Percentiles rank a stretch among this genome's conserved stretches.
Conservation (phyloP, 805 yeast species). For the Ogataea kodamae region DNA sequence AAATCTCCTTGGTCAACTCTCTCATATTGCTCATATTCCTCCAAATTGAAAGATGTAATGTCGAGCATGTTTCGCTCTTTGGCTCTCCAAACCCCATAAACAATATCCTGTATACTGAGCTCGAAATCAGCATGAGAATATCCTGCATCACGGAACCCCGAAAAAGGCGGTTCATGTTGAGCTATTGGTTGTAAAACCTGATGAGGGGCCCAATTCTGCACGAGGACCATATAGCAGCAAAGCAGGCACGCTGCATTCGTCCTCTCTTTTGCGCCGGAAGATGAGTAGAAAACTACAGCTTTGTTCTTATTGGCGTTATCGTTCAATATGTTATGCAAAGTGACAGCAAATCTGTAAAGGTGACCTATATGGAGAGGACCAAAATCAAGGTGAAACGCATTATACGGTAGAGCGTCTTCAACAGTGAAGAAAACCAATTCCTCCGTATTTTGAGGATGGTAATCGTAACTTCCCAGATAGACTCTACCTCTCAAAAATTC, state of each 20-base stretch:
- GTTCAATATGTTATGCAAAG: conserved; percentile 85
- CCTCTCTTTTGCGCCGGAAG: conserved; percentile 74
- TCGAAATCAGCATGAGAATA: conserved; percentile 94
- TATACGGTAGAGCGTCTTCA: conserved; percentile 88
- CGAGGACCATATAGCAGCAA: conserved; percentile 91
- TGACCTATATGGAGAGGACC: conserved; percentile 96
- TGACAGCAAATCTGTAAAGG: conserved; percentile 91
- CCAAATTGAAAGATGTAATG: conserved; percentile 79
- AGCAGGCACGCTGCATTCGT: conserved; percentile 93
- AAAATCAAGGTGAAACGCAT: conserved; percentile 93
- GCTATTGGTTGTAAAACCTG: conserved; percentile 93
- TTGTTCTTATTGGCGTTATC: conserved; percentile 80
- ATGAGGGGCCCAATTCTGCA: conserved; percentile 98
- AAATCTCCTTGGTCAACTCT: conserved; percentile 97
- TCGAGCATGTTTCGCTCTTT: conserved; percentile 89
- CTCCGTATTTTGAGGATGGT: conserved; percentile 70
- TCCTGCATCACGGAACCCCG: conserved; percentile 96
- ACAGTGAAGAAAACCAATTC: conserved; percentile 83
- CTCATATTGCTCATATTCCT: conserved; percentile 92
- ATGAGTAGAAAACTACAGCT: conserved; percentile 87
- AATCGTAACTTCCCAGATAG: conserved; percentile 86
- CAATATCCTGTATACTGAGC: conserved; percentile 89
- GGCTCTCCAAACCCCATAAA: conserved; percentile 97
- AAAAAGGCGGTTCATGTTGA: conserved; percentile 88
- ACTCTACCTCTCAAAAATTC: conserved; percentile 56